Evolutionary conservation across 805 yeast species (phyloP).

Genomic region (Candida montana): DNA sequence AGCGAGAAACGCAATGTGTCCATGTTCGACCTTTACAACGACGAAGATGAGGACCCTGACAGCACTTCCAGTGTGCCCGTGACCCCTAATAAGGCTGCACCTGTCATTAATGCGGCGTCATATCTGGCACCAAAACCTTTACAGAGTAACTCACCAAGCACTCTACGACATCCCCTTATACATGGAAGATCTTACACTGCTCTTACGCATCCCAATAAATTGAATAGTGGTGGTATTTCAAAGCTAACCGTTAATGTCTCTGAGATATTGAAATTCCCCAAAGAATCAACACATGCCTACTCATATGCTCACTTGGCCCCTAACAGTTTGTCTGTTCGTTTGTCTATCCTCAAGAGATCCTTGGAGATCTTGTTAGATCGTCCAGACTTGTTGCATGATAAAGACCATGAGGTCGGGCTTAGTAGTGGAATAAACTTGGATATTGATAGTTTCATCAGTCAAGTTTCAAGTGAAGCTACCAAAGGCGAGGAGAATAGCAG

Average conservation of each 20-base stretch:
- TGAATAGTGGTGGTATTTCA: slow-evolving; percentile 23
- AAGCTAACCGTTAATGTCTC: slow-evolving; percentile 26
- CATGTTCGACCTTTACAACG: slow-evolving; percentile 17
- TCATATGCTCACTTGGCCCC: slow-evolving; percentile 82
- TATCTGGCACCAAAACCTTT: not conserved
- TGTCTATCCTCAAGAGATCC: slow-evolving; percentile 71
- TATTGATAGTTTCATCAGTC: slow-evolving; percentile 23
- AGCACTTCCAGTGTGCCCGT: not conserved
- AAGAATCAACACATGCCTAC: slow-evolving; percentile 77
- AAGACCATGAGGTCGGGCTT: slow-evolving; percentile 2
- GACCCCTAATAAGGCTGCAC: not conserved
- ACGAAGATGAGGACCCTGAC: slow-evolving; percentile 15
- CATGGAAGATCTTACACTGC: slow-evolving; percentile 11
- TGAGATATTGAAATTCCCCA: slow-evolving; percentile 60
- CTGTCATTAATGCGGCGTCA: not conserved
- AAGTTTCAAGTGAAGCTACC: slow-evolving; percentile 10
- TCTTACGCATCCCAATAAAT: not conserved
- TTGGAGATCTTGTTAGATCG: slow-evolving; percentile 55
- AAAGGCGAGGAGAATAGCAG: slow-evolving; percentile 13
- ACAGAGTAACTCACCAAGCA: not conserved
- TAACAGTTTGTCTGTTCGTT: slow-evolving; percentile 68
- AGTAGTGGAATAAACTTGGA: slow-evolving; percentile 18
- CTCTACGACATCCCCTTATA: not conserved
- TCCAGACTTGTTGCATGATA: slow-evolving; percentile 19
- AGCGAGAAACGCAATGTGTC: slow-evolving; percentile 1